phyloP scores from a whole-genome alignment of 2,329 filamentous ascomycete genomes.

The Monilinia fructicola region DNA sequence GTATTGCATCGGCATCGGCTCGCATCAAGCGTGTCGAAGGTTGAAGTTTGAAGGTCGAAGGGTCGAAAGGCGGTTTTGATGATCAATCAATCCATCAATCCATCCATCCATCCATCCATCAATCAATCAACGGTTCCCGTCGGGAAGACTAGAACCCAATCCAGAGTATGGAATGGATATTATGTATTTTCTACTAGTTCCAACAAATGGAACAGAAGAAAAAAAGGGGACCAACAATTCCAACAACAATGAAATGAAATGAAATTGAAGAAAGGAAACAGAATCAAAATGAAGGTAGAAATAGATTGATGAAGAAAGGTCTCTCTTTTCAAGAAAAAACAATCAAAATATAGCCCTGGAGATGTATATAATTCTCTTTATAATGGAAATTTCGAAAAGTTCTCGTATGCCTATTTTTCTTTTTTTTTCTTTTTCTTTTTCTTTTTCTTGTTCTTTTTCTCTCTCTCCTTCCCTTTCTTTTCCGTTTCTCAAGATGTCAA shows the following conservation, averaged over 20 bases:
- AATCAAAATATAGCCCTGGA: no score
- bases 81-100: slow-evolving; percentile 8
- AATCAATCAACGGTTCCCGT: neutral
- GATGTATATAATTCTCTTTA: neutral
- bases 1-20: neutral
- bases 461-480: neutral
- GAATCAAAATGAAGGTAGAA: neutral
- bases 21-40: slow-evolving; percentile 7
- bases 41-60: no score
- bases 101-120: no score
- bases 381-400: neutral
- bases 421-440: neutral
- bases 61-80: no score
- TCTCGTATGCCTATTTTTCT: neutral
- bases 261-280: slow-evolving; percentile 1
- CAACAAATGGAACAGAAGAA: neutral
- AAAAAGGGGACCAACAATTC: neutral
- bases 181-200: neutral
- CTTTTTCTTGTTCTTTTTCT: no score
- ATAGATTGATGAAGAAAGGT: no score
- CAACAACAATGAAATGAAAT: slow-evolving; percentile 1
- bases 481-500: neutral
- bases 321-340: no score
- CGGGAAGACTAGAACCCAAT: neutral
- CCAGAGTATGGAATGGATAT: no score